Evolutionary conservation across 1,284 basidiomycete species (phyloP), one percentile per base, ranked within the genome.

Genomic region (Volvariella surrecta): DNA sequence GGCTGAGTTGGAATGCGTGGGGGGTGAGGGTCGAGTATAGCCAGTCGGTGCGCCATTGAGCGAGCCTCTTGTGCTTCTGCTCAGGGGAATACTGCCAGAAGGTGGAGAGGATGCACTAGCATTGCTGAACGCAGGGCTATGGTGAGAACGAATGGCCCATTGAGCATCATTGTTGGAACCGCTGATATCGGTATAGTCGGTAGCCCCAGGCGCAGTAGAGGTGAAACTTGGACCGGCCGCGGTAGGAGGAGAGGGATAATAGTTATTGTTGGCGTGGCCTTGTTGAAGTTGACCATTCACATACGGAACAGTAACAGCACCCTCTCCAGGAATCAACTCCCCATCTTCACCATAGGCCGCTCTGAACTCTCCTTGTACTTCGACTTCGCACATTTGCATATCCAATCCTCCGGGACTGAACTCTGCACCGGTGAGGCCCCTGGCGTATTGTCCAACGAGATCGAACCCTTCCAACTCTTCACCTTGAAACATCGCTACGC

Each of bases 321-420:
- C 34, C 6, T 15, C n/a, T 35, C 34, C 34, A 35, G 34, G 18
- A 35, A 35, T 35, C 6, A 78, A 58, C 1, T 76, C 80, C 47
- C 80, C 78, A 56, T 82, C 79, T 46, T 77, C 76, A 19, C 75
- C 73, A 24, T 67, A 64, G 21, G 79, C 70, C 41, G 80, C 77
- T 18, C 70, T 69, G 42, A 82, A 68, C 42, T 72, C 63, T 2
- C 58, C 75, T 17, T 63, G 63, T 30, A 80, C 70, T 60, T 81
- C 79, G 31, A 82, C 69, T 54, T 77, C 75, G 52, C 73, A 79
- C 59, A 75, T 66, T 48, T 67, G 66, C 48, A 74, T 64, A 56
- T 75, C 66, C 32, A 65, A 58, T 39, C 59, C 42, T 18, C 41
- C 45, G 47, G 34, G 34, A 7, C 18, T 39, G n/a, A 35, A 35